Base-by-base conservation (phyloP, 148 eudicot genomes). In the Rhododendron kiyosumense region DNA sequence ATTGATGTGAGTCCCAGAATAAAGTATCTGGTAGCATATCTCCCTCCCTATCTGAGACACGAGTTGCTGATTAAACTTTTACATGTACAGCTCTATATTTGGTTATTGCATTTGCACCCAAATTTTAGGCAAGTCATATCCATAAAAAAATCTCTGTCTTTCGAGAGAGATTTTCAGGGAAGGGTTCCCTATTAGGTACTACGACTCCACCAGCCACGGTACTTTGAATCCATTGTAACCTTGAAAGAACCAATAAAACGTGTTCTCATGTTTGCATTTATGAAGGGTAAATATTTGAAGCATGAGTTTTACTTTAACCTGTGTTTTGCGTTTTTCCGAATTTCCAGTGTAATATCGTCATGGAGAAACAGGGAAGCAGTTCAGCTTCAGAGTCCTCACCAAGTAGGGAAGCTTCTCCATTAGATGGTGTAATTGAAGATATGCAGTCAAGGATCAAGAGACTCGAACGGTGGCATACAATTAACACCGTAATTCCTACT, bases 391-490 rank as follows among this genome's bases (percentile, higher is more conserved):
- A 95, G 86, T 95, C 95, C n/a, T 94, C 96, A 69, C 93, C 94
- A 45, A 90, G 95, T 85, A 88, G 96, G 88, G 98, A 92, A 85
- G 93, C 86, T 84, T 88, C 93, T 59, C 93, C 95, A 34, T 86
- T 93, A 41, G 99, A 95, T 81, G 91, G 90, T 77, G 90, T 91
- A 36, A 94, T 97, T 85, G 99, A 97, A 85, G 98, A 97, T 88
- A 90, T 97, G 94, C 99, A 97, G 86, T 90, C 93, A 71, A 93
- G 99, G 84, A 94, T 95, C 86, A 95, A 89, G 91, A 92, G 94
- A 86, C 96, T 97, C 34, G 98, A 95, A 88, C 92, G 98, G 61
- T 97, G 98, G 99, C 98, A 95, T 10, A 89, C 96, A 77, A 94
- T 97, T 51, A 97, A 95, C 79, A 95, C 99, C 1, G 99, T 94